Base-by-base conservation (phyloP, 2,329 filamentous ascomycete genomes). In the Ceratocystis huliohia region DNA sequence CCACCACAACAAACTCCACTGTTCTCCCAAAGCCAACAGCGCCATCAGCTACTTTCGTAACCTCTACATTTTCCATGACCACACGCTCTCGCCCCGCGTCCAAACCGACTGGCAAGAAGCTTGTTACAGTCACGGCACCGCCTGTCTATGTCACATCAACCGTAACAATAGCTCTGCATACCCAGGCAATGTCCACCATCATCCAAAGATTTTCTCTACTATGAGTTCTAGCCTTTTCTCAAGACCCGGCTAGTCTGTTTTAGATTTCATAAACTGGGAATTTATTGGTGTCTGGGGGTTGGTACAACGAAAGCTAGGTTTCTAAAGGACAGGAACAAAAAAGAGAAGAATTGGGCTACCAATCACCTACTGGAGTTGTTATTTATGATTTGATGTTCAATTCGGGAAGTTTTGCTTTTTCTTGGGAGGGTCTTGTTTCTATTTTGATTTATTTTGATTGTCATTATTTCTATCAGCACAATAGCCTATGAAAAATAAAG, bases 121-220 rank as follows among this genome's bases (percentile, higher is more conserved):
- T 69, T 13, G 65, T 69, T 41, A 69, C 62, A 61, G 57, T 67
- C 20, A 71, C 70, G 13, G 70, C 66, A 61, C 68, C 71, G 57
- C 74, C 74, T 7, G 72, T 73, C 41, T 72, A 71, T 5, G 74
- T 75, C 46, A 75, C 77, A 8, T 72, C 76, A 67, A 79, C 77
- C 10, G 33, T 67, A 13, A 63, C 57, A 30, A 28, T 46, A 25
- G 67, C 66, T 13, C 22, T 64, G 30, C 33, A 65, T 28, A 67
- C 65, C 25, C 33, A 64, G n/a, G 25, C 65, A 17, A 66, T 45
- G 41, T 65, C 46, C n/a, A 64, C 66, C 37, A 28, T 63, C n/a
- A 37, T 41, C 59, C 65, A 8, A 8, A 59, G 64, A 59, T 45
- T 63, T 66, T 44, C 61, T 67, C 48, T 17, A 15, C 37, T 45